Evolutionary conservation across 768 basidiomycete species (phyloP).

Genomic region (Amanita rimosa): DNA sequence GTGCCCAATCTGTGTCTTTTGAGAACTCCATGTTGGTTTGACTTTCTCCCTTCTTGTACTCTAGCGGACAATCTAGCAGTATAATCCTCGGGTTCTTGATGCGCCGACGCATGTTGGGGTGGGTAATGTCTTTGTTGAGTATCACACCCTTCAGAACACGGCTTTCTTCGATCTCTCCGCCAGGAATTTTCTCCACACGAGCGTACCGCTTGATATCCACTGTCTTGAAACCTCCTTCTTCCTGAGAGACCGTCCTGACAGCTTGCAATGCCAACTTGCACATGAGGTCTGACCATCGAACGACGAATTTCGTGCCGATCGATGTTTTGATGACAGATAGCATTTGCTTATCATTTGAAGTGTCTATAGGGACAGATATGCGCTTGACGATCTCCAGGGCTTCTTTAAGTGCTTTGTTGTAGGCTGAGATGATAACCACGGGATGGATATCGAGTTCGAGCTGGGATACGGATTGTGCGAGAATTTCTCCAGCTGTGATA

Average conservation of each 20-base stretch:
- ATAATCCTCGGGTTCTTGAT: slow-evolving; percentile 87
- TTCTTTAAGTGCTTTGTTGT: slow-evolving; percentile 91
- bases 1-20: slow-evolving; percentile 87
- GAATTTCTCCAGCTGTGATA: slow-evolving; percentile 76
- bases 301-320: slow-evolving; percentile 96
- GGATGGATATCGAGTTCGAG: slow-evolving; percentile 97
- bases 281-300: slow-evolving; percentile 96
- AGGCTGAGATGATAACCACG: slow-evolving; percentile 96
- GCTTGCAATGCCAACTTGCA: slow-evolving; percentile 90
- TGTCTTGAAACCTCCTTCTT: slow-evolving; percentile 67
- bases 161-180: slow-evolving; percentile 94
- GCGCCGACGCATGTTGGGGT: slow-evolving; percentile 89
- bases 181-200: slow-evolving; percentile 93
- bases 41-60: slow-evolving; percentile 98
- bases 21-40: slow-evolving; percentile 99
- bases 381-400: slow-evolving; percentile 80
- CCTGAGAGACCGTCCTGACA: slow-evolving; percentile 77
- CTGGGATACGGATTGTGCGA: slow-evolving; percentile 87
- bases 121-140: slow-evolving; percentile 98
- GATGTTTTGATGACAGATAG: slow-evolving; percentile 95
- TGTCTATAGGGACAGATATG: slow-evolving; percentile 87
- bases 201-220: slow-evolving; percentile 99
- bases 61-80: slow-evolving; percentile 86
- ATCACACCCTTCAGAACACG: slow-evolving; percentile 84
- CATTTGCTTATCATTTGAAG: slow-evolving; percentile 81